These are phyloP conservation scores for Cyclocybe aegerita DNA, from an alignment of 768 basidiomycete genomes.

Conservation along the genomic window DNA sequence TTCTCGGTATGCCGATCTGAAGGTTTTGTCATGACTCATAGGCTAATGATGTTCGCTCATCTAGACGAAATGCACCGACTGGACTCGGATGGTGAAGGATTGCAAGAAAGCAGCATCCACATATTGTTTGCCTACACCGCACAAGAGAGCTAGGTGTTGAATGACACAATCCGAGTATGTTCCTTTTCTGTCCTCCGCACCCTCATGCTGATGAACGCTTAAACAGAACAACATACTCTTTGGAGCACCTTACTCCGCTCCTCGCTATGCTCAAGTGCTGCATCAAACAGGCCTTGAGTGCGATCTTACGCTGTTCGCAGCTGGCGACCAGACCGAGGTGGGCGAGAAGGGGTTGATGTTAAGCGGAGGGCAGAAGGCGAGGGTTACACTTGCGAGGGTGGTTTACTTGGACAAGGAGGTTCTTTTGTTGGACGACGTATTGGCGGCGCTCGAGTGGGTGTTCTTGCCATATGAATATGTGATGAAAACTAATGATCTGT, in stretches of 20 bases:
- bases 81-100: conserved; percentile 59
- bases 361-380: conserved; percentile 41
- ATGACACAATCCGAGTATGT: conserved; percentile 63
- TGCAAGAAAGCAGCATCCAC: conserved; percentile 54
- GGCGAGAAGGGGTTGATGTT: conserved; percentile 67
- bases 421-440: conserved; percentile 71
- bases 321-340: conserved; percentile 66
- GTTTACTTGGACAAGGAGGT: conserved; percentile 53
- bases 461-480: background rate
- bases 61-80: conserved; percentile 60
- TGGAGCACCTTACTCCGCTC: conserved; percentile 68
- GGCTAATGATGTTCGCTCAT: background rate
- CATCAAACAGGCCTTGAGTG: conserved; percentile 69
- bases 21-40: background rate
- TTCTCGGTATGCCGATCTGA: conserved; percentile 38
- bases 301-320: conserved; percentile 65
- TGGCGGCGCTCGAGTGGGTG: conserved; percentile 55
- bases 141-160: conserved; percentile 81
- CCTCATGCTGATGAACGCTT: background rate
- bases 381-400: conserved; percentile 43
- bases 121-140: conserved; percentile 55
- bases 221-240: conserved; percentile 72
- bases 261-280: conserved; percentile 69
- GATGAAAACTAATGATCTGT: background rate
- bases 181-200: background rate